These are phyloP conservation scores for Termitomyces sp. DNA, from an alignment of 768 basidiomycete species.

Conservation along the genomic window DNA sequence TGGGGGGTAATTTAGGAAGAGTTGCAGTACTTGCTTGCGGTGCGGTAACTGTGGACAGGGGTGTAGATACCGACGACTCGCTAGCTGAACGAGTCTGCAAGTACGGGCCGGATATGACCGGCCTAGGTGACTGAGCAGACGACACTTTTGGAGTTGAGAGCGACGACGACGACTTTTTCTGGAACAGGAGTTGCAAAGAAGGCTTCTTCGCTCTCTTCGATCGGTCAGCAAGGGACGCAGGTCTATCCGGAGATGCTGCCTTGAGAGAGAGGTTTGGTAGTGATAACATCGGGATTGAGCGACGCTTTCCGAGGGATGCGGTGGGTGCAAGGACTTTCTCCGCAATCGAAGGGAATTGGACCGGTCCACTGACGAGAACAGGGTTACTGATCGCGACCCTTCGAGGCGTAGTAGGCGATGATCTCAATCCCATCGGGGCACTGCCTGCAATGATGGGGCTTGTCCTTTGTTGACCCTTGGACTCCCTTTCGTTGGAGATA, in stretches of 20 bases:
- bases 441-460: conserved; percentile 26
- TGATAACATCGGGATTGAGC: conserved; percentile 36
- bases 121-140: conserved; percentile 19
- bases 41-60: conserved; percentile 52
- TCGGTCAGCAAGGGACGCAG: conserved; percentile 25
- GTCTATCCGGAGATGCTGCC: conserved; percentile 17
- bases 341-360: conserved; percentile 42
- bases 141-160: conserved; percentile 22
- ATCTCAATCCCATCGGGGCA: conserved; percentile 14
- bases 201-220: conserved; percentile 54
- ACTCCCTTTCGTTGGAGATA: conserved; percentile 22
- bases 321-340: conserved; percentile 13
- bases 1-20: conserved; percentile 36
- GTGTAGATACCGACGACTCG: conserved; percentile 46
- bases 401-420: conserved; percentile 17
- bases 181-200: conserved; percentile 63
- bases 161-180: conserved; percentile 55
- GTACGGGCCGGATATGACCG: conserved; percentile 25
- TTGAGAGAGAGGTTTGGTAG: conserved; percentile 27
- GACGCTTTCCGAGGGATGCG: conserved; percentile 24
- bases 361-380: conserved; percentile 23
- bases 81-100: conserved; percentile 32
- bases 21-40: conserved; percentile 43
- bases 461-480: conserved; percentile 17
- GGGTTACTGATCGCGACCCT: conserved; percentile 25